Base-by-base conservation (phyloP, 805 yeast species). In the Wickerhamiella kurtzmanii region DNA sequence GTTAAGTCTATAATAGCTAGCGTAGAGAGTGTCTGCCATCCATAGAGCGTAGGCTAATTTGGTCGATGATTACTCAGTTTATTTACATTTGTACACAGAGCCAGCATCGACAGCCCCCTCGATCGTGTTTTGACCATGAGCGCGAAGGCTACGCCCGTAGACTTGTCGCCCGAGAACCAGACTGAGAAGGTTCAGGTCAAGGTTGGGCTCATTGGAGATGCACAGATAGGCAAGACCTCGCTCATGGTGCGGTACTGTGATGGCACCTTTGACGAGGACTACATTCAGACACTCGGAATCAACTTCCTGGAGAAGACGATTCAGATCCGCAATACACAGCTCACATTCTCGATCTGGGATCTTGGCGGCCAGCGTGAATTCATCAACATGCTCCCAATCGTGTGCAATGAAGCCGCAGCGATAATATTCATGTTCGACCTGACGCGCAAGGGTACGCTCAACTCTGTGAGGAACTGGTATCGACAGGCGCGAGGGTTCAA, bases 231-330 rank as follows among this genome's bases (percentile, higher is more conserved):
- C 3, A 89, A 89, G 60, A 89, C 98, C 0, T 85, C 96, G 4
- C 66, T 89, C 49, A 88, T 89, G 97, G 95, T 88, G 20, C 87
- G 89, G 60, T 89, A 88, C 61, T 96, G 89, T n/a, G 96, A 89
- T 60, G 94, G 94, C 46, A 77, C 83, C 32, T 89, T 83, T 62
- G 94, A 87, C 60, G 92, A 85, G 58, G 86, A 81, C 50, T 89
- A 89, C 60, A 85, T 88, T 44, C 96, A 87, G 63, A 89, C 98
- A 0, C 68, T 86, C 45, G 98, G 98, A 4, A 96, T 92, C 47
- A 89, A 89, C 60, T 88, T 85, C 64, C 80, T 92, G 84, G 96
- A 92, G 61, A 81, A 87, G 56, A 79, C 82, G 49, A 83, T 89
- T 22, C 80, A 78, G 50, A 80, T 89, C 46, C 78, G 87, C 47